Percentiles rank a stretch among this genome's conserved stretches.
These are phyloP conservation scores for Collybia sp. DNA, from an alignment of 768 basidiomycete species.

Conservation along the genomic window DNA sequence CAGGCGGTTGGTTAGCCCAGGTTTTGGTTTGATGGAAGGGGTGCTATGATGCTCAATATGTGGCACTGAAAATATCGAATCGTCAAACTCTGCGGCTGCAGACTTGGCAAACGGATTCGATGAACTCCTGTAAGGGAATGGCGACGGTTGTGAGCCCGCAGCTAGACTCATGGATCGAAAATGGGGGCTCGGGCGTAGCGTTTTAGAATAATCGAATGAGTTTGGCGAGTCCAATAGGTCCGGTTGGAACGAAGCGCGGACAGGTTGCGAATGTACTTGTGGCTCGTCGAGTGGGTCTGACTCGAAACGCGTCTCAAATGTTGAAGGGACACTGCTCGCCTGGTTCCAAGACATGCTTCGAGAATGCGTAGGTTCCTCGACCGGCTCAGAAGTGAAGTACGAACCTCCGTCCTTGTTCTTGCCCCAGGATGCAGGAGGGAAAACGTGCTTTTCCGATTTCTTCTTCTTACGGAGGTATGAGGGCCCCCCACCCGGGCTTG, in stretches of 20 bases:
- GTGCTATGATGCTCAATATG: constrained; percentile 2
- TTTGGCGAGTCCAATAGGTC: constrained; percentile 5
- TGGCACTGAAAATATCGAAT: neutral
- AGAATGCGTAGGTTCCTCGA: constrained; percentile 13
- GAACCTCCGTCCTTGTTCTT: constrained; percentile 42
- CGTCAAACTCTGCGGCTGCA: neutral
- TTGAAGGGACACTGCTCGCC: constrained; percentile 14
- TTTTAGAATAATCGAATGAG: neutral
- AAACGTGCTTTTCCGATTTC: constrained; percentile 31
- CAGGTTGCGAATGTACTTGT: constrained; percentile 16
- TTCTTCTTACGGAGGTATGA: constrained; percentile 46
- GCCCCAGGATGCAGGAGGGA: constrained; percentile 69
- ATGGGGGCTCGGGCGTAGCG: neutral
- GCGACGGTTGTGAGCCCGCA: neutral
- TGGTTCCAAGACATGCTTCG: constrained; percentile 29
- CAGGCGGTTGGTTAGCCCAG: constrained; percentile 44
- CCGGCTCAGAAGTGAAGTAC: constrained; percentile 39
- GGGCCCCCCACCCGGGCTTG: constrained; percentile 30
- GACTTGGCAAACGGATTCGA: neutral
- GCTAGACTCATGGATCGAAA: constrained; percentile 6
- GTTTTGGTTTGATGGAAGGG: constrained; percentile 39
- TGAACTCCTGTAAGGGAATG: neutral
- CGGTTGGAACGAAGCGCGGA: constrained; percentile 17
- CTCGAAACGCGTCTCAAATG: constrained; percentile 40
- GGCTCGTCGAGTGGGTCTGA: constrained; percentile 34